phyloP scores from a whole-genome alignment of 208 protist species.

The Kentomonas sorsogonicus region DNA sequence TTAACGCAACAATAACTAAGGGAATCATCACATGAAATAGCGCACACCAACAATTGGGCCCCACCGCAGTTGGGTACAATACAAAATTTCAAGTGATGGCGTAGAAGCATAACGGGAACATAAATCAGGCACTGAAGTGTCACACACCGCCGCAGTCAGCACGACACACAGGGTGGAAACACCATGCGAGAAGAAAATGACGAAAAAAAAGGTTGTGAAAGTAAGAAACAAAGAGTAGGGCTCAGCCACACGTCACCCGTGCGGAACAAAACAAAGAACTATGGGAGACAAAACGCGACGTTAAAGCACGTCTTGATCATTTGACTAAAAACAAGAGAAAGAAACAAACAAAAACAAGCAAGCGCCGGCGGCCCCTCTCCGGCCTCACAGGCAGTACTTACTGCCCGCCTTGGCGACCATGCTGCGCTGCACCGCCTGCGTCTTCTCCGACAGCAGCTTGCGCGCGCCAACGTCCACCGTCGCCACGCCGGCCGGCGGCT shows the following conservation, averaged over 20 bases:
- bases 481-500: slow-evolving; percentile 2
- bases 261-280: background rate
- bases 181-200: too few species aligned
- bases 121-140: background rate
- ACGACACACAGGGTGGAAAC: background rate
- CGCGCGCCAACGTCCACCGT: slow-evolving; percentile 8
- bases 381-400: too few species aligned
- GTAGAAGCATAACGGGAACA: background rate
- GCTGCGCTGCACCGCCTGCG: slow-evolving; percentile 2
- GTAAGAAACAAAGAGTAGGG: slow-evolving; percentile 3
- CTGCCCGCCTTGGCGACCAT: background rate
- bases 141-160: background rate
- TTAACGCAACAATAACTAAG: background rate
- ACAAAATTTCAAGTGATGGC: too few species aligned
- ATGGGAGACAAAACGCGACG: background rate
- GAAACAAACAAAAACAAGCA: slow-evolving; percentile 15
- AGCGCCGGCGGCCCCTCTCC: too few species aligned
- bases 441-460: slow-evolving; percentile 1
- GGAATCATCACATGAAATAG: background rate
- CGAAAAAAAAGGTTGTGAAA: slow-evolving; percentile 7
- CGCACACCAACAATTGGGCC: background rate
- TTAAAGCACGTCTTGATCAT: slow-evolving; percentile 18
- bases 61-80: too few species aligned
- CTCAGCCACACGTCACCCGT: background rate
- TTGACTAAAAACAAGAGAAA: slow-evolving; percentile 15